phyloP scores from a whole-genome alignment of 192 early-diverging fungal genomes.

The Backusella psychrophila region DNA sequence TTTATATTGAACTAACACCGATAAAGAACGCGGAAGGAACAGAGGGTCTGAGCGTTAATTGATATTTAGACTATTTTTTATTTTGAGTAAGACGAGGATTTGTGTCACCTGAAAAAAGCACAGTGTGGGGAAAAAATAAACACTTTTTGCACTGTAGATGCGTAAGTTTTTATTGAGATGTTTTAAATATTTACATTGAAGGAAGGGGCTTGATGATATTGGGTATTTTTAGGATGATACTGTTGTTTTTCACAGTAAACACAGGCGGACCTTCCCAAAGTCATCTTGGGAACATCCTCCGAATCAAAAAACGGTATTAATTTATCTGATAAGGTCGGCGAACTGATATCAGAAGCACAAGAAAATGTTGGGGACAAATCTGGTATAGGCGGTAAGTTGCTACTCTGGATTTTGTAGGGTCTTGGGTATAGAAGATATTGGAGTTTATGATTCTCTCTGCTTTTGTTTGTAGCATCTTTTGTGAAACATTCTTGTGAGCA shows the following conservation, averaged over 20 bases:
- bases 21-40: not conserved
- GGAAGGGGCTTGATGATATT: not conserved
- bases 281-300: not conserved
- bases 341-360: not conserved
- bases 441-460: not conserved
- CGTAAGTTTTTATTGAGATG: not conserved
- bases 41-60: conserved; percentile 7
- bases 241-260: not conserved
- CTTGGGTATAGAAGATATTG: not conserved
- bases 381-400: not conserved
- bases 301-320: not conserved
- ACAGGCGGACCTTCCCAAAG: not conserved
- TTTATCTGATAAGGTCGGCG: not conserved
- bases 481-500: conserved; percentile 4
- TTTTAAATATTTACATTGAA: conserved; percentile 1
- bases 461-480: conserved; percentile 1
- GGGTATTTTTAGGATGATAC: not conserved
- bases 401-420: not conserved
- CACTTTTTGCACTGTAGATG: not conserved
- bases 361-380: conserved; percentile 1
- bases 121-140: not conserved
- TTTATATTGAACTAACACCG: not conserved
- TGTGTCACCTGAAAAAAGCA: not conserved
- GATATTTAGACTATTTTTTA: not conserved
- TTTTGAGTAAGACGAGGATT: not conserved